phyloP scores from a whole-genome alignment of 495 filamentous ascomycete genomes.

The Bombardia bombarda region DNA sequence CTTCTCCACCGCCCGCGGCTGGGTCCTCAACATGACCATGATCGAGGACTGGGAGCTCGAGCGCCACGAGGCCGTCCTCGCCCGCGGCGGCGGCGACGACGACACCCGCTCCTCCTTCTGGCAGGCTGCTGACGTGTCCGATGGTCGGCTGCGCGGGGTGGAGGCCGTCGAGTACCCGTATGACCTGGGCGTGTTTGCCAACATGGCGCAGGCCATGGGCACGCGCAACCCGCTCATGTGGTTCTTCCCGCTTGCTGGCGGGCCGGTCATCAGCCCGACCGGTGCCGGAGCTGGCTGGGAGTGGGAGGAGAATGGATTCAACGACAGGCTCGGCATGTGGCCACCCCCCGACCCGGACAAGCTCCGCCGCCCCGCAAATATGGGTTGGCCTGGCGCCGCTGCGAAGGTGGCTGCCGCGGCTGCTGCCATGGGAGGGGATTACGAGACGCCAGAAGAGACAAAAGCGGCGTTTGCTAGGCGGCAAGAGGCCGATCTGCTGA shows the following conservation, averaged over 20 bases:
- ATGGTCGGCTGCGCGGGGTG: slow-evolving; percentile 49
- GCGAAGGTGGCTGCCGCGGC: slow-evolving; percentile 1
- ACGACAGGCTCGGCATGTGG: slow-evolving; percentile 62
- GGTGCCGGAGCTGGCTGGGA: slow-evolving; percentile 43
- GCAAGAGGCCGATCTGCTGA: slow-evolving; percentile 30
- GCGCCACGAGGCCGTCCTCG: slow-evolving; percentile 71
- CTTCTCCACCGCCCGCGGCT: slow-evolving; percentile 31
- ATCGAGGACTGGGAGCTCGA: slow-evolving; percentile 95
- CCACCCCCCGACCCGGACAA: slow-evolving; percentile 89
- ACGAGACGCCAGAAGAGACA: slow-evolving; percentile 16
- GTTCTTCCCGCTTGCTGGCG: slow-evolving; percentile 41
- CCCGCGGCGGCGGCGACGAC: slow-evolving; percentile 43
- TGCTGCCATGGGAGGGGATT: not conserved
- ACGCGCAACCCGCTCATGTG: slow-evolving; percentile 75
- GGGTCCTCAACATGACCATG: slow-evolving; percentile 54
- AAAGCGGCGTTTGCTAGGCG: slow-evolving; percentile 26
- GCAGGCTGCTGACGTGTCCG: no score
- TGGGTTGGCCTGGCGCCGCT: slow-evolving; percentile 23
- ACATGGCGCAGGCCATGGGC: slow-evolving; percentile 76
- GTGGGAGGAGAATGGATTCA: slow-evolving; percentile 82
- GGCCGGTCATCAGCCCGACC: slow-evolving; percentile 20
- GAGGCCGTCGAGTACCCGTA: slow-evolving; percentile 86
- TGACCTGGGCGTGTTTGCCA: slow-evolving; percentile 83
- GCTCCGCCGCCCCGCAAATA: slow-evolving; percentile 42
- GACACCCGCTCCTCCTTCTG: slow-evolving; percentile 37